These are phyloP conservation scores for Ascochyta clinopodiicola DNA, from an alignment of 2,329 filamentous ascomycete species.

Conservation along the genomic window DNA sequence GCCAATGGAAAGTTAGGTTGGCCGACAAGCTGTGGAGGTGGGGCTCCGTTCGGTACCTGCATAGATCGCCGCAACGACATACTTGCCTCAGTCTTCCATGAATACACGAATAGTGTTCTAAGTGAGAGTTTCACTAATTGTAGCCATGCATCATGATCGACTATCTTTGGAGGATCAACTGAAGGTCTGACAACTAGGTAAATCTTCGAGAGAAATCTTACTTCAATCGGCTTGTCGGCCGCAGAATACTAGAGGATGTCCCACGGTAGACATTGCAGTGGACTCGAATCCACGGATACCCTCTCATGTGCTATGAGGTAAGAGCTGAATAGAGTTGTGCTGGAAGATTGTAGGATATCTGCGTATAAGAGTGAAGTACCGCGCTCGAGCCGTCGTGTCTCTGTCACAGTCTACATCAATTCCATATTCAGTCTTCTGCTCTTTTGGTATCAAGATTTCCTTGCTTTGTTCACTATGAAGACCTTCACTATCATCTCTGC, in stretches of 20 bases:
- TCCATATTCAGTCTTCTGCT: neutral
- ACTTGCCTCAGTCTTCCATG: neutral
- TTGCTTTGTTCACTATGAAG: slow-evolving; percentile 27
- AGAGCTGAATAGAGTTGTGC: neutral
- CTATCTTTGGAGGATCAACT: neutral
- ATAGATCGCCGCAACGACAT: neutral
- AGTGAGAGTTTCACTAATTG: neutral
- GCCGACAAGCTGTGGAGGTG: neutral
- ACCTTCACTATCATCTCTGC: slow-evolving; percentile 40
- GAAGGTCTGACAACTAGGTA: slow-evolving; percentile 2
- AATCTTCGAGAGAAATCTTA: neutral
- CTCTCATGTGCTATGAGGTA: too few species aligned
- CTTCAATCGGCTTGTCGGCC: neutral
- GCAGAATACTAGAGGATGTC: neutral
- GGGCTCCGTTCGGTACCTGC: neutral
- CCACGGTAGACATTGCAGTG: neutral
- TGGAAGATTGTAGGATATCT: neutral
- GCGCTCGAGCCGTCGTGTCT: neutral
- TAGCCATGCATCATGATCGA: neutral
- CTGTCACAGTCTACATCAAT: neutral
- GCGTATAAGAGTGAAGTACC: neutral
- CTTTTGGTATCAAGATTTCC: neutral
- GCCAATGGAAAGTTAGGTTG: neutral
- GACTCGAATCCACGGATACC: neutral
- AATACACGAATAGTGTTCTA: neutral